Evolutionary conservation across 2,329 filamentous ascomycete species (phyloP).

Genomic region (Curvularia verruculosa): DNA sequence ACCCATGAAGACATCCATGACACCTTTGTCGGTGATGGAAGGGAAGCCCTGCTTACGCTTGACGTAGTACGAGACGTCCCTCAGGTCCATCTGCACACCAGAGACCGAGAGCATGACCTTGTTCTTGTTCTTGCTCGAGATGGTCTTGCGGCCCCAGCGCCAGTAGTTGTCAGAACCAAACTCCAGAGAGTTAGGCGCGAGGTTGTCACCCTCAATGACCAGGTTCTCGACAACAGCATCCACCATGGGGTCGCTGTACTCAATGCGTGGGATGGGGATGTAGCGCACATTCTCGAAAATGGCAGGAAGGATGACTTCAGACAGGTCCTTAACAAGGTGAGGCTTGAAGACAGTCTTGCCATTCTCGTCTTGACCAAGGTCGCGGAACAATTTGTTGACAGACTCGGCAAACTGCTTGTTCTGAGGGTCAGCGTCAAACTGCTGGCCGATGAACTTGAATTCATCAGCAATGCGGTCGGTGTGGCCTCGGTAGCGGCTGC

Average conservation of each 20-base stretch:
- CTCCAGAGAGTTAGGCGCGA: slow-evolving; percentile 91
- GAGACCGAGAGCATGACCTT: slow-evolving; percentile 84
- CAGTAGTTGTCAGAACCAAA: slow-evolving; percentile 92
- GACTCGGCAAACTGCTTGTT: slow-evolving; percentile 81
- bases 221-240: slow-evolving; percentile 94
- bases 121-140: slow-evolving; percentile 81
- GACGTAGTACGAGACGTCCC: slow-evolving; percentile 83
- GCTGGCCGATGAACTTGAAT: slow-evolving; percentile 83
- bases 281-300: slow-evolving; percentile 87
- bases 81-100: slow-evolving; percentile 88
- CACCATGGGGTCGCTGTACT: slow-evolving; percentile 82
- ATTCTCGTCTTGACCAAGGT: slow-evolving; percentile 84
- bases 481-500: slow-evolving; percentile 84
- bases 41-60: slow-evolving; percentile 96
- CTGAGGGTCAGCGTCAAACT: slow-evolving; percentile 86
- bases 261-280: slow-evolving; percentile 90
- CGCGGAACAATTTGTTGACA: slow-evolving; percentile 82
- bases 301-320: slow-evolving; percentile 81
- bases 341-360: slow-evolving; percentile 92
- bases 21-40: slow-evolving; percentile 81
- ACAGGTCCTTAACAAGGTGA: slow-evolving; percentile 86
- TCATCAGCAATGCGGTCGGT: slow-evolving; percentile 88
- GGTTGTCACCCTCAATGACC: slow-evolving; percentile 93
- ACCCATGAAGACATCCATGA: slow-evolving; percentile 86
- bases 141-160: slow-evolving; percentile 90